Conservation (phyloP, 163 green algal genomes). For the Scenedesmus sp. region DNA sequence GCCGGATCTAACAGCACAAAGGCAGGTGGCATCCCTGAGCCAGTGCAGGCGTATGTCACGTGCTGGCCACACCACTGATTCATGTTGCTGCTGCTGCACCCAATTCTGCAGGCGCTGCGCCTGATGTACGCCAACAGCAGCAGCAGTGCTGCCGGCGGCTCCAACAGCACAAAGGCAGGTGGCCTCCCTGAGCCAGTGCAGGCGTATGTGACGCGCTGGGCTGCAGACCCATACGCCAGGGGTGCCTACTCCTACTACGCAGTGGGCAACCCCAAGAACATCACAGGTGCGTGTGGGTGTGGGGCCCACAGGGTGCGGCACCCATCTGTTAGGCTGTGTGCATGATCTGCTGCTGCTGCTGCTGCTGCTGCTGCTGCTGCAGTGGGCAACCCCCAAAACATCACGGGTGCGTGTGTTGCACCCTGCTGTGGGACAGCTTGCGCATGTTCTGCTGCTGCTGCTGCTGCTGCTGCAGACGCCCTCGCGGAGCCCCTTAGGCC, state of each 20-base stretch:
- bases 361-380: background rate
- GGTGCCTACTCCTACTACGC: slow-evolving; percentile 67
- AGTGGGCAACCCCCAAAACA: background rate
- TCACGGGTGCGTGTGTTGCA: background rate
- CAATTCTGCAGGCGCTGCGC: slow-evolving; percentile 37
- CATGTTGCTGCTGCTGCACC: background rate
- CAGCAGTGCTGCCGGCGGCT: background rate
- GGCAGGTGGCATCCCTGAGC: background rate
- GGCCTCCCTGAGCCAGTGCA: slow-evolving; percentile 49
- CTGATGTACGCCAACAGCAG: slow-evolving; percentile 29
- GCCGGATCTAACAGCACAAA: background rate
- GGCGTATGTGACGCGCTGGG: slow-evolving; percentile 61
- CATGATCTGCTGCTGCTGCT: no score
- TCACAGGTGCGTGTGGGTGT: slow-evolving; percentile 51
- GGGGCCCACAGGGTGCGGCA: background rate
- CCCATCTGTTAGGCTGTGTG: background rate
- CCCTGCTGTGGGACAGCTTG: no score
- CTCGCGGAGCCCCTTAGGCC: slow-evolving; percentile 54
- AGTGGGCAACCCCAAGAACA: slow-evolving; percentile 60
- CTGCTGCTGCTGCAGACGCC: background rate
- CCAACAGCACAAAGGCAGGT: background rate
- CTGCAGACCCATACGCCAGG: slow-evolving; percentile 42
- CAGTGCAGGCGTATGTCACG: background rate
- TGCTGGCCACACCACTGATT: background rate
- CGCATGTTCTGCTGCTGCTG: background rate